These are phyloP conservation scores for Taphrina wiesneri DNA, from an alignment of 1,139 yeast species.

Conservation along the genomic window DNA sequence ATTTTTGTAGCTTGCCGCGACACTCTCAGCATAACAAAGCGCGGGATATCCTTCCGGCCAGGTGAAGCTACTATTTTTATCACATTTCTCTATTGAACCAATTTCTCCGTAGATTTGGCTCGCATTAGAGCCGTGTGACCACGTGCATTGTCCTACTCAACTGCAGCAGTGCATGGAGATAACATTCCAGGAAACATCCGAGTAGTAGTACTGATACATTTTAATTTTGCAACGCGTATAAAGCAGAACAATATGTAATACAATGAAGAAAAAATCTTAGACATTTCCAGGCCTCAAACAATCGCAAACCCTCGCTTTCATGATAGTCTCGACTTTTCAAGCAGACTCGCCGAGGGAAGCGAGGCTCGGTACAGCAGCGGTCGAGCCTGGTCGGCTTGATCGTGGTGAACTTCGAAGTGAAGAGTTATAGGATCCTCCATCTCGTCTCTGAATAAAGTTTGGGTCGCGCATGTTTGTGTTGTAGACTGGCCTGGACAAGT, in stretches of 20 bases:
- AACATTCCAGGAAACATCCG: too few species aligned
- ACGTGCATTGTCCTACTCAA: not conserved
- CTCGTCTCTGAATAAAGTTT: slow-evolving; percentile 1
- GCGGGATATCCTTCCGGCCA: too few species aligned
- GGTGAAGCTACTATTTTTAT: too few species aligned
- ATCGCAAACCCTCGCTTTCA: not conserved
- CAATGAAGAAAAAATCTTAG: not conserved
- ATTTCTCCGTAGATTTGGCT: too few species aligned
- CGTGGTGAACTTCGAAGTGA: not conserved
- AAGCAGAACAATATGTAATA: not conserved
- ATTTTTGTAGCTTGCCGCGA: too few species aligned
- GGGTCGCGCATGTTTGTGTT: slow-evolving; percentile 18
- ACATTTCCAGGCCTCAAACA: not conserved
- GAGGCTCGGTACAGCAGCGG: slow-evolving; percentile 2
- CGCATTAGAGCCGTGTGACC: too few species aligned
- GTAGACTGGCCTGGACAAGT: slow-evolving; percentile 12
- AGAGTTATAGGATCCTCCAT: slow-evolving; percentile 4
- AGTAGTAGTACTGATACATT: too few species aligned
- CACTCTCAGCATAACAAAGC: too few species aligned
- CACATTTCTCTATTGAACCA: too few species aligned
- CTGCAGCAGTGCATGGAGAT: not conserved
- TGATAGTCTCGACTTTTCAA: not conserved
- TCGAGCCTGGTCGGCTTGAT: not conserved
- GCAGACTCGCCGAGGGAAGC: not conserved
- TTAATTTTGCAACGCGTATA: not conserved